Conservation (phyloP, 306 rosid species). For the Acacia acuminata region DNA sequence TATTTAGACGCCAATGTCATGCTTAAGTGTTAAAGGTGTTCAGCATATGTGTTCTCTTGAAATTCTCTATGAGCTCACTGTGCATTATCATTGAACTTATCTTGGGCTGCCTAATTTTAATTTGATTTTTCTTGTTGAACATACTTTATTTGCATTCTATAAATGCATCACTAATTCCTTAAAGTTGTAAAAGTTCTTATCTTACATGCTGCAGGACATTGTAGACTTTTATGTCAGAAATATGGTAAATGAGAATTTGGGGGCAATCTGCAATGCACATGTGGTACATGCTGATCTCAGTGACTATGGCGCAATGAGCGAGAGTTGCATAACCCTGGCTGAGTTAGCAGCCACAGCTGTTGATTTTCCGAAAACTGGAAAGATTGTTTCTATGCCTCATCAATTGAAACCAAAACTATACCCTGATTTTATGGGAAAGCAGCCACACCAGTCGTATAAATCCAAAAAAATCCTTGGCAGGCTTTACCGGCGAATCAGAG, state of each 20-base stretch:
- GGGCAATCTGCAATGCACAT: slow-evolving; percentile 87
- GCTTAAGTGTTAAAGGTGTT: neutral
- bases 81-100: neutral
- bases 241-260: slow-evolving; percentile 76
- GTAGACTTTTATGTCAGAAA: slow-evolving; percentile 63
- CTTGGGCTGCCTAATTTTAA: neutral
- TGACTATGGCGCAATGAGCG: slow-evolving; percentile 69
- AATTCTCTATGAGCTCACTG: neutral
- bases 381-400: slow-evolving; percentile 60
- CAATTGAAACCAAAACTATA: slow-evolving; percentile 70
- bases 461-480: slow-evolving; percentile 77
- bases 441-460: slow-evolving; percentile 63
- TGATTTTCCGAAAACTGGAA: slow-evolving; percentile 90
- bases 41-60: neutral
- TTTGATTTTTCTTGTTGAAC: neutral
- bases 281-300: slow-evolving; percentile 93
- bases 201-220: slow-evolving; percentile 61
- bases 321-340: slow-evolving; percentile 64
- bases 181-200: slow-evolving; percentile 15
- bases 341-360: slow-evolving; percentile 88
- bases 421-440: slow-evolving; percentile 95
- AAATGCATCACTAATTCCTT: neutral
- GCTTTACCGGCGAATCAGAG: slow-evolving; percentile 64
- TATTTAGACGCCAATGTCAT: neutral
- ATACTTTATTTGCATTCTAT: neutral